Evolutionary conservation across 2,329 filamentous ascomycete species (phyloP).

Genomic region (Volutella citrinella): DNA sequence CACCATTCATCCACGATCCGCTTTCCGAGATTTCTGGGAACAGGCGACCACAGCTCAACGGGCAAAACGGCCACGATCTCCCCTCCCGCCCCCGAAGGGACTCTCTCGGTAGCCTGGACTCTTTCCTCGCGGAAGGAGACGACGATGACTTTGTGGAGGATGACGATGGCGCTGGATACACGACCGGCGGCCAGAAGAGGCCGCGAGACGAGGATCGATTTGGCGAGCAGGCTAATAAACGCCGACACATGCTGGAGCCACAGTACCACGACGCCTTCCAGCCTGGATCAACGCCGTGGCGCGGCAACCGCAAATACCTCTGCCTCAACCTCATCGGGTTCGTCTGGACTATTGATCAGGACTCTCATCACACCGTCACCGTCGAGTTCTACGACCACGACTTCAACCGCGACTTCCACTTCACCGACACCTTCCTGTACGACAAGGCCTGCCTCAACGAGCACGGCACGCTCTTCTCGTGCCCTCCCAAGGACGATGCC

Average conservation of each 20-base stretch:
- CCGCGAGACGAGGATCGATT: constrained; percentile 50
- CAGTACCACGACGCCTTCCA: constrained; percentile 84
- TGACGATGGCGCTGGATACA: constrained; percentile 91
- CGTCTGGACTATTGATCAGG: constrained; percentile 96
- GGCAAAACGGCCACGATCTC: constrained; percentile 45
- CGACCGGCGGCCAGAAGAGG: constrained; percentile 54
- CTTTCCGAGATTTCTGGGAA: constrained; percentile 68
- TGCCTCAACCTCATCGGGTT: constrained; percentile 92
- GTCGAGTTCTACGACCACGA: constrained; percentile 98
- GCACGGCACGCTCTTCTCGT: constrained; percentile 81
- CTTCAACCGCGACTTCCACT: constrained; percentile 90
- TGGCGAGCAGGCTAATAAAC: constrained; percentile 45
- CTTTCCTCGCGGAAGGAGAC: constrained; percentile 64
- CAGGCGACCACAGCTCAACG: constrained; percentile 53
- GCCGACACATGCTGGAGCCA: constrained; percentile 51
- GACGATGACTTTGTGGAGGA: constrained; percentile 87
- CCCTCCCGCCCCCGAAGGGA: constrained; percentile 54
- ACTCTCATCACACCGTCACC: constrained; percentile 87
- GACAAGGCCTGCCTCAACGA: constrained; percentile 93
- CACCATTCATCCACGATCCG: constrained; percentile 83
- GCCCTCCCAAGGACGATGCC: constrained; percentile 61
- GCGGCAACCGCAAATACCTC: constrained; percentile 88
- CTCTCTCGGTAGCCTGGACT: constrained; percentile 76
- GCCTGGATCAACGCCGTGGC: constrained; percentile 92
- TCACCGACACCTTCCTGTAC: constrained; percentile 93